Percentiles rank a stretch among this genome's conserved stretches.
phyloP scores from a whole-genome alignment of 2,329 filamentous ascomycete genomes.

The Venturia aucupariae region DNA sequence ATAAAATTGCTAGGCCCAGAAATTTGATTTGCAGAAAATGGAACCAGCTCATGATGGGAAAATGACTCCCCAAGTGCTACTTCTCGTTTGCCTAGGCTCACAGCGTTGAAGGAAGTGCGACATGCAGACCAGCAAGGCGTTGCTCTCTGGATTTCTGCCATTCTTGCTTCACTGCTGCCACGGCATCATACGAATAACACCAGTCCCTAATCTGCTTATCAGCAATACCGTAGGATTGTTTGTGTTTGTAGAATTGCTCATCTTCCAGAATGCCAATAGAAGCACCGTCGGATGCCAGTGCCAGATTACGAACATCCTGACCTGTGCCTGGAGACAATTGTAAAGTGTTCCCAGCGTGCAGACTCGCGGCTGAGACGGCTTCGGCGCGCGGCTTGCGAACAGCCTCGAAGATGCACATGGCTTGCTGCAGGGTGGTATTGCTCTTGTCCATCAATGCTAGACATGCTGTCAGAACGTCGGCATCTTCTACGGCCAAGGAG shows the following conservation, averaged over 20 bases:
- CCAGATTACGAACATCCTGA: slow-evolving; percentile 14
- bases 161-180: slow-evolving; percentile 3
- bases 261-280: slow-evolving; percentile 5
- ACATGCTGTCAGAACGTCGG: slow-evolving; percentile 15
- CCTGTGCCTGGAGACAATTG: slow-evolving; percentile 16
- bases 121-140: neutral
- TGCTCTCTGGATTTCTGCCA: neutral
- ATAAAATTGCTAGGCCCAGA: too few species aligned
- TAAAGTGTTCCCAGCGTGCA: slow-evolving; percentile 17
- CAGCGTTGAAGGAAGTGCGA: neutral
- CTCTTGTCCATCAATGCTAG: neutral
- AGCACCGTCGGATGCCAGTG: slow-evolving; percentile 14
- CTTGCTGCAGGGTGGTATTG: neutral
- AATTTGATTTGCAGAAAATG: neutral
- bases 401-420: slow-evolving; percentile 17
- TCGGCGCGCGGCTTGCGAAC: slow-evolving; percentile 18
- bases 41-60: neutral
- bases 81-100: neutral
- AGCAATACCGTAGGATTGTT: slow-evolving; percentile 18
- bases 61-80: neutral
- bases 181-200: slow-evolving; percentile 19
- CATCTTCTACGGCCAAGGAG: slow-evolving; percentile 20
- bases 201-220: slow-evolving; percentile 16
- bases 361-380: slow-evolving; percentile 17
- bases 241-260: slow-evolving; percentile 10